These are phyloP conservation scores for Euphorbia lathyris DNA, from an alignment of 345 rosid species.

Conservation along the genomic window DNA sequence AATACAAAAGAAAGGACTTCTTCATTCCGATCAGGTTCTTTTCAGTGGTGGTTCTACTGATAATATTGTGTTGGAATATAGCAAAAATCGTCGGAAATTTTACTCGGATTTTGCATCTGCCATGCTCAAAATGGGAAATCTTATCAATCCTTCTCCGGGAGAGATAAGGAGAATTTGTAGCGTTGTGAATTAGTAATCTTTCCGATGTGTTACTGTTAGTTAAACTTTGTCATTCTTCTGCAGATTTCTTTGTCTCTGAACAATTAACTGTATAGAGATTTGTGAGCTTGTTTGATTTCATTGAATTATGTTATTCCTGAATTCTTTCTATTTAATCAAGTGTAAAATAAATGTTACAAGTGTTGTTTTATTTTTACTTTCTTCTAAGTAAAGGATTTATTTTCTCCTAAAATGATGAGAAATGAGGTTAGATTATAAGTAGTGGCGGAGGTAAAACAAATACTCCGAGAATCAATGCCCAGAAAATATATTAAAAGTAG, in stretches of 20 bases:
- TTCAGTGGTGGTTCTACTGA: conserved; percentile 58
- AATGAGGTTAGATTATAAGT: no score
- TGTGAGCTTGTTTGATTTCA: background rate
- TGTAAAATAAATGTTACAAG: background rate
- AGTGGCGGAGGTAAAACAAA: no score
- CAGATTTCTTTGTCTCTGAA: background rate
- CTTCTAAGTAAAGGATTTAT: background rate
- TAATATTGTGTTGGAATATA: conserved; percentile 14
- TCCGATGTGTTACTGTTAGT: no score
- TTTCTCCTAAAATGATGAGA: background rate
- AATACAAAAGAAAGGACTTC: conserved; percentile 53
- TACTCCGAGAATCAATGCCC: no score
- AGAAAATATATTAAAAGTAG: no score
- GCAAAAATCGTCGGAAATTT: conserved; percentile 7
- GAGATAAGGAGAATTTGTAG: conserved; percentile 23
- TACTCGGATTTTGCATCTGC: conserved; percentile 17
- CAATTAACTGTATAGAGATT: background rate
- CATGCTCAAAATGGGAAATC: conserved; percentile 32
- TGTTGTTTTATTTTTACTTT: background rate
- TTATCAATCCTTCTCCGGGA: conserved; percentile 24
- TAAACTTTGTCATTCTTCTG: no score
- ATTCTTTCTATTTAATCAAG: background rate
- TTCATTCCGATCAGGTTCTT: conserved; percentile 69
- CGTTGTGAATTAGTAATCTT: conserved; percentile 6
- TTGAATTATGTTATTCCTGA: background rate